A percentile compares a stretch with the other conserved stretches of the same genome.
Evolutionary conservation across 805 yeast species (phyloP).

Genomic region (Ogataea minuta): DNA sequence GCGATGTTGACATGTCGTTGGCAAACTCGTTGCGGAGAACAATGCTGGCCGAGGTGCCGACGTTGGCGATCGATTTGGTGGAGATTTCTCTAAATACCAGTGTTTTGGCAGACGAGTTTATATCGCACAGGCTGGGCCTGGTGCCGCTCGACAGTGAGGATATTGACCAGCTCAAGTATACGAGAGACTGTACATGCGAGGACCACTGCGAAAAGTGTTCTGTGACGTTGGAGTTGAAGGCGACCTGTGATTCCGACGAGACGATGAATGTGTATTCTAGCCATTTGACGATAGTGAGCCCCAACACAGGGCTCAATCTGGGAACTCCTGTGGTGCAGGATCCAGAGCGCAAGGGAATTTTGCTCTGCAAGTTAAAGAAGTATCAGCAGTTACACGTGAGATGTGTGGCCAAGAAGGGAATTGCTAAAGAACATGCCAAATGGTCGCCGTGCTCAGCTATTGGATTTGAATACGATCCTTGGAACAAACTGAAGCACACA

Average conservation of each 20-base stretch:
- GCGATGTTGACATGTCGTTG: constrained; percentile 82
- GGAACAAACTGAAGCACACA: constrained; percentile 95
- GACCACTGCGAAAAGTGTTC: constrained; percentile 95
- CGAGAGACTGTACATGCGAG: constrained; percentile 97
- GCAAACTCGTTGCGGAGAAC: constrained; percentile 91
- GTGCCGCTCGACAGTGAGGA: constrained; percentile 85
- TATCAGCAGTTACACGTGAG: constrained; percentile 87
- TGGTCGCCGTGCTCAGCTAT: constrained; percentile 97
- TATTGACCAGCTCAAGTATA: constrained; percentile 79
- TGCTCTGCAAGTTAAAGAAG: constrained; percentile 85
- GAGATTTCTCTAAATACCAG: constrained; percentile 92
- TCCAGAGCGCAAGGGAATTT: constrained; percentile 74
- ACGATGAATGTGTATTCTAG: constrained; percentile 89
- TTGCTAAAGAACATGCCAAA: constrained; percentile 96
- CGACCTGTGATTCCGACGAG: constrained; percentile 80
- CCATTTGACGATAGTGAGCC: constrained; percentile 53
- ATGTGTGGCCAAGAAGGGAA: constrained; percentile 97
- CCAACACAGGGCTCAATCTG: constrained; percentile 37
- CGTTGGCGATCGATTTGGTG: constrained; percentile 92
- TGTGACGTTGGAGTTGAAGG: constrained; percentile 80
- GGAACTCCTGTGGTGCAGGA: constrained; percentile 89
- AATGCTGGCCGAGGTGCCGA: constrained; percentile 95
- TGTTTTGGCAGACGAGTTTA: constrained; percentile 94
- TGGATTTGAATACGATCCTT: constrained; percentile 98
- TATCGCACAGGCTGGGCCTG: constrained; percentile 90